Base-by-base conservation (phyloP, 2,329 filamentous ascomycete species). In the Microcera coccophila region DNA sequence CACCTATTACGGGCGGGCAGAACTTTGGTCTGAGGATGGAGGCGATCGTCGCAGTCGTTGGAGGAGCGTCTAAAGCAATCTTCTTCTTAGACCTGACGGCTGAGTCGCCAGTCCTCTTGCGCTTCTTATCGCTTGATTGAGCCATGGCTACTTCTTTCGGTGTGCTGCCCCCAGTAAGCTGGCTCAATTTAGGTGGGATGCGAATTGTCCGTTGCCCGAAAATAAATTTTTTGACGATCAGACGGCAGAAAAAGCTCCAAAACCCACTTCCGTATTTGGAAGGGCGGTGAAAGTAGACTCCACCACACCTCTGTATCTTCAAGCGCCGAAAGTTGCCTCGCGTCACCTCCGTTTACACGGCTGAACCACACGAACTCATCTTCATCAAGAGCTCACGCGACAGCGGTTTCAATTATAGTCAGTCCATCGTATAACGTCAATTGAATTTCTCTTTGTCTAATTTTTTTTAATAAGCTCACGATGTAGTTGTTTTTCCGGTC, bases 1-100 rank as follows among this genome's bases (percentile, higher is more conserved):
- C 73, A 79, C 75, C 75, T 63, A 79, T 67, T 20, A 79, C 66
- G 3, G 78, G 78, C 16, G 76, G 74, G 55, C 68, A 76, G 51
- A 64, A 64, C 47, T 69, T 69, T 15, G 68, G 65, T 44, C 65
- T 64, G 19, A 72, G 62, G 12, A 78, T 64, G 70, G 41, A 75
- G 64, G 24, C 61, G 66, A 18, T 65, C 49, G 36, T 32, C 29
- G 29, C 29, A 7, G 29, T 14, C 8, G 11, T 9, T 32, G 8
- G 65, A 55, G 14, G 64, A 50, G 63, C 59, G 52, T 74, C 66
- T 31, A 76, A 63, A 36, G 69, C 66, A n/a, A 75, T 71, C 62
- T 78, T 79, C 62, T 72, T 81, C 50, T 74, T 73, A 18, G 69
- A 62, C 42, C 70, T 71, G 2, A 63, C 59, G 3, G 61, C 55